phyloP scores from a whole-genome alignment of 2,329 filamentous ascomycete species.

The Colletotrichum lentis region DNA sequence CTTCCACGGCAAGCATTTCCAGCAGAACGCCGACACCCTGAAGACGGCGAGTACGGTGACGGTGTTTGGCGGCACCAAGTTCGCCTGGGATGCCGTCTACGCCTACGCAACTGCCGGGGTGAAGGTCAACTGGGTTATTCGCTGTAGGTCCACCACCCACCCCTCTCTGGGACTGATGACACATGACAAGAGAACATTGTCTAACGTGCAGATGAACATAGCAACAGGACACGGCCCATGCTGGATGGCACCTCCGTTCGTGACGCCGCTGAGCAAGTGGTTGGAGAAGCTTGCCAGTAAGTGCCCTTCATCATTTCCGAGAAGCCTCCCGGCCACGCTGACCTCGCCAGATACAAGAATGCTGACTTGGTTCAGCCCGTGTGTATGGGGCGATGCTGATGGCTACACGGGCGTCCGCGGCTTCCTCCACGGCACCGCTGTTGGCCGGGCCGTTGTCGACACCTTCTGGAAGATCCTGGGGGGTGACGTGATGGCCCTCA shows the following conservation, averaged over 20 bases:
- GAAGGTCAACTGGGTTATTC: slow-evolving; percentile 67
- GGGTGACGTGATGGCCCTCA: slow-evolving; percentile 61
- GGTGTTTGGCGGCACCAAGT: slow-evolving; percentile 71
- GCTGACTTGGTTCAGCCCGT: slow-evolving; percentile 78
- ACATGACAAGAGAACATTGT: too few relatives aligned
- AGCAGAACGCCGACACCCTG: slow-evolving; percentile 51
- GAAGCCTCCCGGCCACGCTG: background rate
- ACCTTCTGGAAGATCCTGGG: slow-evolving; percentile 66
- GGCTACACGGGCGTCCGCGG: slow-evolving; percentile 63
- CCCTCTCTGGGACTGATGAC: slow-evolving; percentile 16
- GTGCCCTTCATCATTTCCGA: slow-evolving; percentile 36
- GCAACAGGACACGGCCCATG: slow-evolving; percentile 64
- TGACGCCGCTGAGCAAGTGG: slow-evolving; percentile 72
- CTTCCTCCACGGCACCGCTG: slow-evolving; percentile 64
- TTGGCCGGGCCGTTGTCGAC: slow-evolving; percentile 64
- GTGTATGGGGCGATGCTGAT: slow-evolving; percentile 72
- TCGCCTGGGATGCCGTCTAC: slow-evolving; percentile 71
- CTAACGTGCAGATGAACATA: slow-evolving; percentile 26
- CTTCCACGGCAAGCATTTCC: slow-evolving; percentile 60
- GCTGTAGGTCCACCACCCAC: slow-evolving; percentile 47
- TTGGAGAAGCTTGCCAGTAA: slow-evolving; percentile 71
- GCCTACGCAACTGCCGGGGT: slow-evolving; percentile 64
- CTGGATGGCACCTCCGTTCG: slow-evolving; percentile 66
- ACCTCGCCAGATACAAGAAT: slow-evolving; percentile 62
- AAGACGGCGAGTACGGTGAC: slow-evolving; percentile 55